Evolutionary conservation across 2,329 filamentous ascomycete species (phyloP).

Genomic region (Ceratocystis cacaofunesta): DNA sequence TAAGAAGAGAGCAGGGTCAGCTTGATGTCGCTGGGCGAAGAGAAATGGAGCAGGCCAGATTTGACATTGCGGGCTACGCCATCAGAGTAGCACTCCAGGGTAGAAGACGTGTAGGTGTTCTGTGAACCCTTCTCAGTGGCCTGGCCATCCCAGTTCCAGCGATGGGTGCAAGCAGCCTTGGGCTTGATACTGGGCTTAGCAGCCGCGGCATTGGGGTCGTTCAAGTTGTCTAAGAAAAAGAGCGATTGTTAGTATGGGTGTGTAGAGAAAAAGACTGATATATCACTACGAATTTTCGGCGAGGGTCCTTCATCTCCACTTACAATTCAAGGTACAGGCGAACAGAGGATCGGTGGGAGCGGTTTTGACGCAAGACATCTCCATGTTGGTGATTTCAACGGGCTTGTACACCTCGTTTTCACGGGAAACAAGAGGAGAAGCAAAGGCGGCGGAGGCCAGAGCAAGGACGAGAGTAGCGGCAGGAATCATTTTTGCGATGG

Average conservation of each 20-base stretch:
- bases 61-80: constrained; percentile 4
- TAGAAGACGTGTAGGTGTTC: constrained; percentile 17
- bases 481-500: not conserved
- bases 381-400: constrained; percentile 7
- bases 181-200: not conserved
- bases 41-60: constrained; percentile 5
- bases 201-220: constrained; percentile 8
- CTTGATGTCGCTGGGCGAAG: not conserved
- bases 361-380: constrained; percentile 1
- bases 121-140: constrained; percentile 21
- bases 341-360: not conserved
- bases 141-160: constrained; percentile 21
- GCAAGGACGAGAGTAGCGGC: constrained; percentile 3
- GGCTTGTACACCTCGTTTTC: not conserved
- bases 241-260: not conserved
- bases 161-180: constrained; percentile 16
- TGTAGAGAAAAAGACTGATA: not conserved
- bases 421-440: constrained; percentile 2
- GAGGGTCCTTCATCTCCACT: not conserved
- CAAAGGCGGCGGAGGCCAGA: constrained; percentile 4
- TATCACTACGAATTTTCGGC: not conserved
- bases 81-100: constrained; percentile 14
- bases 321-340: constrained; percentile 13
- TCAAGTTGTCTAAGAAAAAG: constrained; percentile 2
- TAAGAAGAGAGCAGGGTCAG: constrained; percentile 12